Evolutionary conservation across 2,329 filamentous ascomycete genomes (phyloP).

Genomic region (Phialemonium atrogriseum): DNA sequence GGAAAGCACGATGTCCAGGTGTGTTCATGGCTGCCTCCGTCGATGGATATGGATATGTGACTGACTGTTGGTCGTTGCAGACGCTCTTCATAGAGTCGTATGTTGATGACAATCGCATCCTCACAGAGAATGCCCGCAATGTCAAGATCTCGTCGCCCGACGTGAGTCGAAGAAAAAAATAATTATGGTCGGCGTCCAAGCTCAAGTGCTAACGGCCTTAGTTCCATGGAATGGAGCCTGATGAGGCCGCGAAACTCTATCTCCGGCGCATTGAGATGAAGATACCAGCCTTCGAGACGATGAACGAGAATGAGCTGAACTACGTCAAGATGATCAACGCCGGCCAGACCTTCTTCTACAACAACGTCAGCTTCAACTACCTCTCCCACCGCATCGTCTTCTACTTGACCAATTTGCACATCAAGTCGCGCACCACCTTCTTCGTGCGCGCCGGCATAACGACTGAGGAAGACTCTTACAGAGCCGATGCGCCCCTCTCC

Average conservation of each 20-base stretch:
- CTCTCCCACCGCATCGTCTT: constrained; percentile 96
- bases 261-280: constrained; percentile 81
- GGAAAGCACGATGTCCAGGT: constrained; percentile 94
- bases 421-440: constrained; percentile 89
- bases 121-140: constrained; percentile 91
- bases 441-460: constrained; percentile 85
- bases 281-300: constrained; percentile 93
- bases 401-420: constrained; percentile 94
- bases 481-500: constrained; percentile 78
- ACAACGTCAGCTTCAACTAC: constrained; percentile 95
- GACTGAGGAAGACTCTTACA: constrained; percentile 84
- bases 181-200: no score
- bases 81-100: constrained; percentile 95
- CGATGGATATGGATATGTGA: constrained; percentile 1
- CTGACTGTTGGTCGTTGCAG: constrained; percentile 31
- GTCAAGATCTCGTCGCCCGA: constrained; percentile 98
- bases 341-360: constrained; percentile 85
- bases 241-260: constrained; percentile 89
- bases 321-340: constrained; percentile 99
- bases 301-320: constrained; percentile 88
- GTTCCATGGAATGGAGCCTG: constrained; percentile 86
- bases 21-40: constrained; percentile 5
- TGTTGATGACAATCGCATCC: constrained; percentile 86
- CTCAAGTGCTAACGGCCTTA: constrained; percentile 28
- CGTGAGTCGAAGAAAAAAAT: no score